These are phyloP conservation scores for Hansenula lynferdii DNA, from an alignment of 1,139 yeast species.

Conservation along the genomic window DNA sequence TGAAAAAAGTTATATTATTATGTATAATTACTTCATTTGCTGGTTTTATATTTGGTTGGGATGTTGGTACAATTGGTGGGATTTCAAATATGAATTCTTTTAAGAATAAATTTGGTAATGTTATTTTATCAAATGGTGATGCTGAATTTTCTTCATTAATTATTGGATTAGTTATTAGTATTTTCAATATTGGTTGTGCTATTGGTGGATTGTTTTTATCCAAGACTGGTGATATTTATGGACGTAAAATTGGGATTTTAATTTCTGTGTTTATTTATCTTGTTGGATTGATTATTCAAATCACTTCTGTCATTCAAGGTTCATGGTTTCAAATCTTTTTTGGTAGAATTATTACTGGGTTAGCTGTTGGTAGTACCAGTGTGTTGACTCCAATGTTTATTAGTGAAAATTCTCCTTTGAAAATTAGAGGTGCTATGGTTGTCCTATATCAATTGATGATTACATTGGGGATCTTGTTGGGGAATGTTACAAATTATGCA, in stretches of 20 bases:
- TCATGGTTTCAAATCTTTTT: conserved; percentile 47
- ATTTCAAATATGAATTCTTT: conserved; percentile 55
- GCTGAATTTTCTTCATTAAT: conserved; percentile 38
- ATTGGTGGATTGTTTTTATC: conserved; percentile 64
- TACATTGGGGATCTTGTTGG: conserved; percentile 44
- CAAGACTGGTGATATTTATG: conserved; percentile 45
- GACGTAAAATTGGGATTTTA: conserved; percentile 48
- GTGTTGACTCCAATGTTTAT: conserved; percentile 62
- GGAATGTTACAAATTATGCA: conserved; percentile 47
- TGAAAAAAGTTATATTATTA: conserved; percentile 26
- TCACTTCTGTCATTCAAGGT: conserved; percentile 24
- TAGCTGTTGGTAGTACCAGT: conserved; percentile 46
- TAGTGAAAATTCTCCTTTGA: conserved; percentile 62
- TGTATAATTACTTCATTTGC: conserved; percentile 43
- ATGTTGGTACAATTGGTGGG: conserved; percentile 72
- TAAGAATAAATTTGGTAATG: conserved; percentile 40
- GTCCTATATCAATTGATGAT: conserved; percentile 60
- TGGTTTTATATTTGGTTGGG: conserved; percentile 71
- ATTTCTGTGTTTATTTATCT: conserved; percentile 41
- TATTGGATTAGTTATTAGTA: conserved; percentile 55
- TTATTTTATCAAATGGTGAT: conserved; percentile 26
- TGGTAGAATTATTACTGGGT: conserved; percentile 50
- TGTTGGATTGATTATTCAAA: conserved; percentile 44
- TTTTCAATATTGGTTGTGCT: conserved; percentile 70
- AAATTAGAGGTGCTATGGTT: conserved; percentile 60